Base-by-base conservation (phyloP, 805 yeast genomes). In the Grigorovia humatica region DNA sequence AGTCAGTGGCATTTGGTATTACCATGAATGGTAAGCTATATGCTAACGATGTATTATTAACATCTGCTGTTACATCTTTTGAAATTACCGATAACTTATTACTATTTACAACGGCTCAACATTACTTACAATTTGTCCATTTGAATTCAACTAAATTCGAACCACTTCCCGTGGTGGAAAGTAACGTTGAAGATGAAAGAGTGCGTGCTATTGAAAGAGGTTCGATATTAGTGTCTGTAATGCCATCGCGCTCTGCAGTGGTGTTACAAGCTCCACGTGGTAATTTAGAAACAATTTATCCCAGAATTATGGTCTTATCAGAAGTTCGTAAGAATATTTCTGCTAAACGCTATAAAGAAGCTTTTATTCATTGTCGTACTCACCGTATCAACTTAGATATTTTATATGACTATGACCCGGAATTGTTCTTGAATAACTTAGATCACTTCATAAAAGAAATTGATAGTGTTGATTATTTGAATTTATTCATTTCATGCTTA, bases 201-300 rank as follows among this genome's bases (percentile, higher is more conserved):
- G 76, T 84, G 15, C 80, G 99, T 60, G 80, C 83, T 53, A 83
- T 93, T 50, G 99, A 93, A 69, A 77, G 96, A 57, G 98, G 99
- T 1, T 88, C 97, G 0, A 59, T 85, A n/a, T 68, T 93, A 47
- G 88, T 91, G 0, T 74, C 89, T 43, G 80, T 80, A 1, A 83
- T 89, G 61, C 96, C 97, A 1, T 80, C 91, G 0, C 84, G 80
- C 51, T 82, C 89, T 52, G 77, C 90, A 0, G 89, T 95, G 18
- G 81, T 88, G 4, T 73, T 93, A 50, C 96, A 93, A 67, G 96
- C 96, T 4, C 95, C 95, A 53, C 79, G 99, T 65, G 99, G 99
- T 55, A 93, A 93, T 62, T 71, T 93, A 58, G 99, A 93, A 67
- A 89, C 98, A 0, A 85, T 93, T 18, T 83, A 81, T 61, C 99